Conservation (phyloP, 345 rosid species). For the Cardamine occulta region DNA sequence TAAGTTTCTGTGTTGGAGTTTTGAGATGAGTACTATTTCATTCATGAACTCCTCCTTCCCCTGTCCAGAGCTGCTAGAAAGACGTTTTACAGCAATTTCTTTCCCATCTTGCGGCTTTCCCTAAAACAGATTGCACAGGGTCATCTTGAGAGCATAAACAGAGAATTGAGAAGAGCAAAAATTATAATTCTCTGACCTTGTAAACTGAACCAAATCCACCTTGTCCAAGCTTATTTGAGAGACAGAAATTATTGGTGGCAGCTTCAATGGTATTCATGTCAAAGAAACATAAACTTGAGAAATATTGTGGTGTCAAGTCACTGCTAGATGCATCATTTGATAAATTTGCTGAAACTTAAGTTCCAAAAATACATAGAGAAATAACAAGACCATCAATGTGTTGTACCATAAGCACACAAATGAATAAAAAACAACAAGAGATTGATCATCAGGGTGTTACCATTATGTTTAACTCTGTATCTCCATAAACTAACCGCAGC, state of each 20-base stretch:
- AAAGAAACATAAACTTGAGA: slow-evolving; percentile 11
- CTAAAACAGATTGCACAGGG: not conserved
- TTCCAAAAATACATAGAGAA: not conserved
- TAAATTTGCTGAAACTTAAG: not conserved
- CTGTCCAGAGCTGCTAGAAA: slow-evolving; percentile 50
- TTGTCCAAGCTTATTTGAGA: slow-evolving; percentile 39
- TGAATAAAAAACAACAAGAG: not conserved
- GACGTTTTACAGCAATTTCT: slow-evolving; percentile 53
- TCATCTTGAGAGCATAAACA: not conserved
- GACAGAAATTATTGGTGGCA: slow-evolving; percentile 36
- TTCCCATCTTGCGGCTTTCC: slow-evolving; percentile 44
- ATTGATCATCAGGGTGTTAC: not conserved
- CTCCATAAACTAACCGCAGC: slow-evolving; percentile 15
- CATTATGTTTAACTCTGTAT: slow-evolving; percentile 12
- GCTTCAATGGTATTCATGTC: slow-evolving; percentile 23
- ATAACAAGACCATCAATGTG: not conserved
- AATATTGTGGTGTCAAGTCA: too few species aligned
- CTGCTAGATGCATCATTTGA: not conserved
- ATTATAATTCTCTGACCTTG: slow-evolving; percentile 5
- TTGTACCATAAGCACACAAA: not conserved
- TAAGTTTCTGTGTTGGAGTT: slow-evolving; percentile 71
- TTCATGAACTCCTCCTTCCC: slow-evolving; percentile 53
- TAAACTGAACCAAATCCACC: slow-evolving; percentile 46
- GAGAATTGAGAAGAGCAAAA: not conserved
- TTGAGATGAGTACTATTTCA: slow-evolving; percentile 45